Conservation (phyloP, 108 stramenopile species). For the Phaeodactylum tricornutum region DNA sequence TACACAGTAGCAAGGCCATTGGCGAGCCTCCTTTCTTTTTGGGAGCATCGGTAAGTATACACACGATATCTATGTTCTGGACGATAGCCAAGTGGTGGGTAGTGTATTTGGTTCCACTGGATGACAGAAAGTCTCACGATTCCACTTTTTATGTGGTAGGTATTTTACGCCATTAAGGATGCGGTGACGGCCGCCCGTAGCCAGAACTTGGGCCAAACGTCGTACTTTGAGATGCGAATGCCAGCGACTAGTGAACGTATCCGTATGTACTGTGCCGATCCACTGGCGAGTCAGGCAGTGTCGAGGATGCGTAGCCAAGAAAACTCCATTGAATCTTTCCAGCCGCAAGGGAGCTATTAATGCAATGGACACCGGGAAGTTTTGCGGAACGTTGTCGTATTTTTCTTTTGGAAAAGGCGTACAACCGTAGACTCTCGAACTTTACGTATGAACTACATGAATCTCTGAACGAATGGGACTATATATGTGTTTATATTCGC, state of each 20-base stretch:
- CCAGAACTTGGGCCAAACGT: constrained; percentile 11
- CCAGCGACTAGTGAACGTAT: constrained; percentile 86
- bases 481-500: too few species aligned
- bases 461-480: too few species aligned
- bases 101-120: neutral
- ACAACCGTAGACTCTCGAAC: too few species aligned
- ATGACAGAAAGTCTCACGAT: neutral
- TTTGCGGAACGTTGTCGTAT: too few species aligned
- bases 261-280: constrained; percentile 59
- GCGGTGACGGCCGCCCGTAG: constrained; percentile 65
- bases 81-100: neutral
- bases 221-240: constrained; percentile 77
- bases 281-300: constrained; percentile 34
- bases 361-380: too few species aligned
- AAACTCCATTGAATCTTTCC: constrained; percentile 7
- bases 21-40: constrained; percentile 94
- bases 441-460: too few species aligned
- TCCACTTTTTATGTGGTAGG: neutral
- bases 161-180: constrained; percentile 92
- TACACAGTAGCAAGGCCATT: constrained; percentile 92
- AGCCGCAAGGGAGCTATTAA: constrained; percentile 34
- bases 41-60: constrained; percentile 41
- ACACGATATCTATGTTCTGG: too few species aligned
- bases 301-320: constrained; percentile 14
- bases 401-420: too few species aligned